Percentiles rank a stretch among this genome's conserved stretches.
Evolutionary conservation across 495 filamentous ascomycete genomes (phyloP).

Genomic region (Pyronema domesticum): DNA sequence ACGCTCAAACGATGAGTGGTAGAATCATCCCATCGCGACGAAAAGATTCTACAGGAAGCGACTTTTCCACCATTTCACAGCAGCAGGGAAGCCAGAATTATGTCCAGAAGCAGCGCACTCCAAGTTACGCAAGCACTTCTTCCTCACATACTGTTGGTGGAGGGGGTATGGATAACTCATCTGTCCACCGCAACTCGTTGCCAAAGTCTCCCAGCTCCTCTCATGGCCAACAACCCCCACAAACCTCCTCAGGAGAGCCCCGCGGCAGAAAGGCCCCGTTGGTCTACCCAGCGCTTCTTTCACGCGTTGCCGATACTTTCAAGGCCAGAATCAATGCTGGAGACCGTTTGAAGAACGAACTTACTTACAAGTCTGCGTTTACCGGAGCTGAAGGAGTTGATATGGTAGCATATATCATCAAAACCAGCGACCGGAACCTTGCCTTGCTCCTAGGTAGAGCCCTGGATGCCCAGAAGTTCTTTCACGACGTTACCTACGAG

Average conservation of each 20-base stretch:
- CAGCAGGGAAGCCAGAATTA: constrained; percentile 22
- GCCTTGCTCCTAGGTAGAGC: constrained; percentile 84
- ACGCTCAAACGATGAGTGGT: constrained; percentile 77
- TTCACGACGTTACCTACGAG: constrained; percentile 97
- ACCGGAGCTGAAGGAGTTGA: constrained; percentile 90
- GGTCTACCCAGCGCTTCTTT: constrained; percentile 84
- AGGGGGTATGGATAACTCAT: constrained; percentile 10
- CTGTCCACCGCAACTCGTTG: constrained; percentile 13
- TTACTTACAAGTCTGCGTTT: constrained; percentile 94
- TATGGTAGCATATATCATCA: constrained; percentile 81
- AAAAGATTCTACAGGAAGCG: constrained; percentile 28
- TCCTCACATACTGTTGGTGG: constrained; percentile 20
- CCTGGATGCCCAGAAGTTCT: constrained; percentile 96
- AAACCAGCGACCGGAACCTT: constrained; percentile 88
- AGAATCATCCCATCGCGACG: constrained; percentile 54
- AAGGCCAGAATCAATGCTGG: constrained; percentile 62
- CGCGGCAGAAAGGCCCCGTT: constrained; percentile 42
- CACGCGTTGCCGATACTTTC: constrained; percentile 77
- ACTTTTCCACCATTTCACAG: constrained; percentile 29
- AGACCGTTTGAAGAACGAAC: constrained; percentile 86
- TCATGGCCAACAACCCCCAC: background rate
- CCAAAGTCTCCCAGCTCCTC: constrained; percentile 16
- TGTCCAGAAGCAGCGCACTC: constrained; percentile 20
- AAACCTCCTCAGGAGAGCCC: constrained; percentile 8
- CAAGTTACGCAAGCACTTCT: constrained; percentile 22